phyloP scores from a whole-genome alignment of 352 stramenopile species.

The Globisporangium recalcitrans region DNA sequence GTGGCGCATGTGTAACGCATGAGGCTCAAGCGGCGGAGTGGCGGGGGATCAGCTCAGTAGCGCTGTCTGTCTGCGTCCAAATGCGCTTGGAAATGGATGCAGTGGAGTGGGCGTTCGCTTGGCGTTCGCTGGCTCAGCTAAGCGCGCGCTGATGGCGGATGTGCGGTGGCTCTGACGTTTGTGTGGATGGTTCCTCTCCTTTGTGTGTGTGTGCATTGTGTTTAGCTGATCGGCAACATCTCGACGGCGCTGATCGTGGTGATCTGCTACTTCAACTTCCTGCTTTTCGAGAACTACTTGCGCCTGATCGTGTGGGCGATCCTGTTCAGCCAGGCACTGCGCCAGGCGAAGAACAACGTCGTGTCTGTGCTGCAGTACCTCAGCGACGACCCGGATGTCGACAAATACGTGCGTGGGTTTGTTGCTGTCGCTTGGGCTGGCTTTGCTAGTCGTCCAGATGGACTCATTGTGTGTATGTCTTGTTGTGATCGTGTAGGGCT shows the following conservation, averaged over 20 bases:
- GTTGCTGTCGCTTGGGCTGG: neutral
- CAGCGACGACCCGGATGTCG: constrained; percentile 73
- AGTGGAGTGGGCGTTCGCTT: neutral
- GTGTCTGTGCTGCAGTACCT: constrained; percentile 78
- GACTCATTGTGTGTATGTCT: neutral
- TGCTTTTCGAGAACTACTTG: constrained; percentile 88
- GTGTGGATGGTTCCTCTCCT: neutral
- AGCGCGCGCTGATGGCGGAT: neutral
- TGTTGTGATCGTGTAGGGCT: constrained; percentile 34
- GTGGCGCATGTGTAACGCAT: neutral
- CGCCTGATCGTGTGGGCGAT: constrained; percentile 85
- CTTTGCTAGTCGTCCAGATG: too few relatives aligned
- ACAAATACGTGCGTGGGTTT: constrained; percentile 45
- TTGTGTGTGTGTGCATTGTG: neutral
- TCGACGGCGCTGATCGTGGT: constrained; percentile 81
- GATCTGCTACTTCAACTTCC: constrained; percentile 88
- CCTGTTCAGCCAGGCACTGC: constrained; percentile 80
- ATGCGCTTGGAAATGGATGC: neutral
- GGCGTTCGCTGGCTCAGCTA: neutral
- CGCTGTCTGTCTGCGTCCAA: neutral
- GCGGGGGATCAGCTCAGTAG: too few relatives aligned
- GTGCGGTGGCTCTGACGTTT: neutral
- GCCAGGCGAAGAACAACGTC: constrained; percentile 83
- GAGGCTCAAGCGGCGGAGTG: neutral
- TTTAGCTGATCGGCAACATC: constrained; percentile 81